Evolutionary conservation across 202 grass and related monocot genomes (phyloP).

Genomic region (Eragrostis tef): DNA sequence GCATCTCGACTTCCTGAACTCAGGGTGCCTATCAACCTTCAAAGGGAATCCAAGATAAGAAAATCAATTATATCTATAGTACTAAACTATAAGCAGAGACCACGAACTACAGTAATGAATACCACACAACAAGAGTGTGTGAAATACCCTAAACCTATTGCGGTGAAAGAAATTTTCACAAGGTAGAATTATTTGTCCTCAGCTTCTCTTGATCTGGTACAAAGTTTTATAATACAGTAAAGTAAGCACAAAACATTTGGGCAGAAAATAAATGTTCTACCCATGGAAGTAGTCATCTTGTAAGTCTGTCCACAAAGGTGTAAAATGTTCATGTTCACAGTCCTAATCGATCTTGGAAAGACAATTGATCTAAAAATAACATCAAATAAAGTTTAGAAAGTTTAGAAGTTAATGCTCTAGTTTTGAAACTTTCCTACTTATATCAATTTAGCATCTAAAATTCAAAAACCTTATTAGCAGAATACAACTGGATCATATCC

Average conservation of each 20-base stretch:
- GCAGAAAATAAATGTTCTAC: not conserved
- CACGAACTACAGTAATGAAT: not conserved
- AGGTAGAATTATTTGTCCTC: not conserved
- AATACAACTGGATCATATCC: too few relatives aligned
- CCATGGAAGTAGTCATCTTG: not conserved
- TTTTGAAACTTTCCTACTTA: too few relatives aligned
- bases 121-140: not conserved
- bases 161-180: not conserved
- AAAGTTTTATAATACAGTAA: slow-evolving; percentile 11
- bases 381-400: not conserved
- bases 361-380: not conserved
- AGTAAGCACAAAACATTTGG: not conserved
- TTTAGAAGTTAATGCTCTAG: too few relatives aligned
- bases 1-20: slow-evolving; percentile 82
- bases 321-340: not conserved
- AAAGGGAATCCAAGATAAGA: slow-evolving; percentile 28
- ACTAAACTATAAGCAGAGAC: not conserved
- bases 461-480: too few relatives aligned
- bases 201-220: not conserved
- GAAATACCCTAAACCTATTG: slow-evolving; percentile 1
- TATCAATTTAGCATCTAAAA: too few relatives aligned
- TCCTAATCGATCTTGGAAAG: not conserved
- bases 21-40: slow-evolving; percentile 89
- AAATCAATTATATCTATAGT: not conserved
- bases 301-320: too few relatives aligned